Percentiles rank a stretch among this genome's conserved stretches.
Evolutionary conservation across 2,329 filamentous ascomycete genomes (phyloP).

Genomic region (Thelonectria discophora): DNA sequence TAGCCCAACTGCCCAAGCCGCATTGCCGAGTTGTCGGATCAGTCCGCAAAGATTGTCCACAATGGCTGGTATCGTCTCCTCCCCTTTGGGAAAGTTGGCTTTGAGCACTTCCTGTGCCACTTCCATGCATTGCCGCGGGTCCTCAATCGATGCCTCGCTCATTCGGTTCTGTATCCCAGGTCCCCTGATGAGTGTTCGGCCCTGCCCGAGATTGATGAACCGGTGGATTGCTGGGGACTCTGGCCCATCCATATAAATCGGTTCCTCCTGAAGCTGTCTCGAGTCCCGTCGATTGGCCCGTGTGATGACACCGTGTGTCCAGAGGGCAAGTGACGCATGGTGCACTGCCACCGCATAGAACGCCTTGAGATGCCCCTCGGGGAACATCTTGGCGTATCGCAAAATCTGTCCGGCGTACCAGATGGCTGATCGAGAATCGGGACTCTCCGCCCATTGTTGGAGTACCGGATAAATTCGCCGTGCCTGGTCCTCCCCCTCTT

Average conservation of each 20-base stretch:
- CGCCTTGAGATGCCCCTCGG: slow-evolving; percentile 64
- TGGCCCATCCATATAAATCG: slow-evolving; percentile 64
- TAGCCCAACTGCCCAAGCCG: slow-evolving; percentile 53
- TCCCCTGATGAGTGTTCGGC: slow-evolving; percentile 59
- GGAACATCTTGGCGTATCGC: slow-evolving; percentile 65
- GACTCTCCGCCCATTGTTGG: slow-evolving; percentile 65
- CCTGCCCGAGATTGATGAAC: slow-evolving; percentile 66
- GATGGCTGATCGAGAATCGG: slow-evolving; percentile 66
- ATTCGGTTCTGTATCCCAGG: slow-evolving; percentile 41
- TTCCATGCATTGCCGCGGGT: slow-evolving; percentile 67
- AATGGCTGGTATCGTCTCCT: slow-evolving; percentile 63
- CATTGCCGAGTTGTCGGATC: slow-evolving; percentile 67
- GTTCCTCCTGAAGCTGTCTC: slow-evolving; percentile 47
- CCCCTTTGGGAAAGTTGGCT: slow-evolving; percentile 57
- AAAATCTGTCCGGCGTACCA: slow-evolving; percentile 76
- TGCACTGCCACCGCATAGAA: slow-evolving; percentile 76
- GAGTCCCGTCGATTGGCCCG: slow-evolving; percentile 50
- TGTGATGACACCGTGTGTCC: slow-evolving; percentile 72
- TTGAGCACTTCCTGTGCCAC: slow-evolving; percentile 65
- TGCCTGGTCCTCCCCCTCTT: slow-evolving; percentile 73
- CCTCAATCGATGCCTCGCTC: slow-evolving; percentile 56
- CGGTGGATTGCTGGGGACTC: slow-evolving; percentile 62
- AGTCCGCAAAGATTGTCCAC: slow-evolving; percentile 74
- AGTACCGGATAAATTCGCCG: slow-evolving; percentile 65
- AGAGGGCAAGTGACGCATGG: slow-evolving; percentile 73